A percentile compares a stretch with the other conserved stretches of the same genome.
Evolutionary conservation across 306 rosid species (phyloP).

Genomic region (Dryas drummondii): DNA sequence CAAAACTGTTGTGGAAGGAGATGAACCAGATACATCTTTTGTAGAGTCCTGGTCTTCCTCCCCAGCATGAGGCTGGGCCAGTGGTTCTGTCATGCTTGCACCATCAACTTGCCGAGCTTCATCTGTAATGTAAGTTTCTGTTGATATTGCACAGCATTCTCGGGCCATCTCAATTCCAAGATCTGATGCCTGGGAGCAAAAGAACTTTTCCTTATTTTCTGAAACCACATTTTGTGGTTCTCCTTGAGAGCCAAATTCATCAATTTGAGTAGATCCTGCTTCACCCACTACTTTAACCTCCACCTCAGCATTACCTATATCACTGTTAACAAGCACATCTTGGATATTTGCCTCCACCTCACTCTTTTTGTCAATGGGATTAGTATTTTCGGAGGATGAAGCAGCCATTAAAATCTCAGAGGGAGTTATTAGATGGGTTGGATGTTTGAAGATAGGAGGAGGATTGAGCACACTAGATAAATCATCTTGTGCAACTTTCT

Average conservation of each 20-base stretch:
- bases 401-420: conserved; percentile 73
- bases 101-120: conserved; percentile 52
- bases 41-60: conserved; percentile 58
- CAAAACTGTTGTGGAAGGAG: conserved; percentile 36
- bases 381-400: conserved; percentile 65
- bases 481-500: conserved; percentile 66
- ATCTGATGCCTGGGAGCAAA: conserved; percentile 96
- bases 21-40: conserved; percentile 59
- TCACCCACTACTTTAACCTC: conserved; percentile 88
- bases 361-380: conserved; percentile 53
- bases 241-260: conserved; percentile 55
- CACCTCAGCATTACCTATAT: conserved; percentile 62
- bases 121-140: conserved; percentile 52
- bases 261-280: conserved; percentile 55
- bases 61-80: conserved; percentile 43
- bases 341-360: conserved; percentile 69
- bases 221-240: conserved; percentile 49
- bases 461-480: conserved; percentile 56
- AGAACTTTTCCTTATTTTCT: conserved; percentile 64
- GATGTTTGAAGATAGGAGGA: conserved; percentile 68
- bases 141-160: conserved; percentile 64
- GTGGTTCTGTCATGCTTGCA: conserved; percentile 38
- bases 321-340: conserved; percentile 63
- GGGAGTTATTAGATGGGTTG: conserved; percentile 93
- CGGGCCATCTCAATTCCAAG: conserved; percentile 94